These are phyloP conservation scores for Citrus medica DNA, from an alignment of 345 rosid genomes.

Conservation along the genomic window DNA sequence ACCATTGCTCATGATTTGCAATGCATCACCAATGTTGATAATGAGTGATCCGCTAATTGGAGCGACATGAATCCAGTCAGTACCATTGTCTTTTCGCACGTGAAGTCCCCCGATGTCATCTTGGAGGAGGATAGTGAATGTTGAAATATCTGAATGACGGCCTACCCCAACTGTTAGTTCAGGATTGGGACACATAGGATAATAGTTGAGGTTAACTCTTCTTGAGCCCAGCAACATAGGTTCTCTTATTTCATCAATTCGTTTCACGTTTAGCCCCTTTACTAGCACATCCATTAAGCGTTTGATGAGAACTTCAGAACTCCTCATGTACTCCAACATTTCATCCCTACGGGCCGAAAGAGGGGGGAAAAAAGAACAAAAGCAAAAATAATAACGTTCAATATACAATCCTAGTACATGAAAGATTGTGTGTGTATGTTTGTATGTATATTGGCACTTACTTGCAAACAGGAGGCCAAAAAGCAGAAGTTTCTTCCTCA, in stretches of 20 bases:
- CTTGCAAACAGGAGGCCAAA: slow-evolving; percentile 46
- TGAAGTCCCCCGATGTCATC: slow-evolving; percentile 47
- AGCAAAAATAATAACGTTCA: not conserved
- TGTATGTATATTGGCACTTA: not conserved
- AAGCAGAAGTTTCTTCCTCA: slow-evolving; percentile 35
- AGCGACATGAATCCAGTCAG: slow-evolving; percentile 23
- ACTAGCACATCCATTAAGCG: slow-evolving; percentile 32
- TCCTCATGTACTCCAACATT: slow-evolving; percentile 38
- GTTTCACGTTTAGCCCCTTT: slow-evolving; percentile 36
- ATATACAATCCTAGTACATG: not conserved
- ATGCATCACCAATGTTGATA: slow-evolving; percentile 26
- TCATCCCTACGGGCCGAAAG: slow-evolving; percentile 21
- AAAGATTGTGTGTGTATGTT: too few relatives aligned
- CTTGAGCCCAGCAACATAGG: too few relatives aligned
- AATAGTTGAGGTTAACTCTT: slow-evolving; percentile 33
- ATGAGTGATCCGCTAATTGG: slow-evolving; percentile 16
- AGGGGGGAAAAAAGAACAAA: too few relatives aligned
- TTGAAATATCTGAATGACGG: slow-evolving; percentile 37
- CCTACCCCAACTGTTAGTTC: slow-evolving; percentile 44
- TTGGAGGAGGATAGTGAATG: slow-evolving; percentile 44
- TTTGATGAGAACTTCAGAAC: slow-evolving; percentile 31
- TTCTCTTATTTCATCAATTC: slow-evolving; percentile 19
- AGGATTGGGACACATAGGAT: slow-evolving; percentile 43
- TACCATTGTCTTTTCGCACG: slow-evolving; percentile 26
- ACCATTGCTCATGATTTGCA: slow-evolving; percentile 30